phyloP scores from a whole-genome alignment of 331 rosid species.

The Dryas integrifolia region DNA sequence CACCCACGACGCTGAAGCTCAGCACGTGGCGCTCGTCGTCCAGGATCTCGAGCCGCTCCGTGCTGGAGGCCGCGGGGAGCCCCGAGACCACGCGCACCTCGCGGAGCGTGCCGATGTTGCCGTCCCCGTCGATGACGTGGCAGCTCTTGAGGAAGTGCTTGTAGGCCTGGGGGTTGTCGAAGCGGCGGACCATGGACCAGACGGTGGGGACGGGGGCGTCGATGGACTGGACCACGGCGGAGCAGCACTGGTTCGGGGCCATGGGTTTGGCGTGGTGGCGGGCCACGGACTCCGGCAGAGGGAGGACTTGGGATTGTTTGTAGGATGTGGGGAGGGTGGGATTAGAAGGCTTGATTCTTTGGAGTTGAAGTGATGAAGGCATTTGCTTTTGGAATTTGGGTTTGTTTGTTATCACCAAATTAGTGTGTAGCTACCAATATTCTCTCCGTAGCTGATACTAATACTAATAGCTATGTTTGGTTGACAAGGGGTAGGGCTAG shows the following conservation, averaged over 20 bases:
- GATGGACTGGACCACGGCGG: constrained; percentile 58
- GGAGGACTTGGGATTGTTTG: constrained; percentile 22
- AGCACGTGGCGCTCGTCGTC: constrained; percentile 88
- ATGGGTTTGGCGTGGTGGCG: constrained; percentile 50
- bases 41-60: constrained; percentile 82
- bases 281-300: constrained; percentile 28
- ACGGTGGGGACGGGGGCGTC: constrained; percentile 62
- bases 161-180: constrained; percentile 88
- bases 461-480: no score
- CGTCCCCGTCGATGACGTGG: constrained; percentile 59
- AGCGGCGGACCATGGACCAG: constrained; percentile 80
- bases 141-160: constrained; percentile 92
- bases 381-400: constrained; percentile 13
- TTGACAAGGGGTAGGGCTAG: no score
- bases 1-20: constrained; percentile 91
- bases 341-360: constrained; percentile 45
- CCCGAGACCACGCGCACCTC: constrained; percentile 86
- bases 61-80: constrained; percentile 82
- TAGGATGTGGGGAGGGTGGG: constrained; percentile 34
- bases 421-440: no score
- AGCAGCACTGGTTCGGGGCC: constrained; percentile 69
- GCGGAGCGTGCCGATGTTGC: constrained; percentile 66
- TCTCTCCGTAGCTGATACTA: no score
- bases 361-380: constrained; percentile 69
- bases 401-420: no score